phyloP scores from a whole-genome alignment of 2,329 filamentous ascomycete species.

The Magnaporthiopsis rhizophila region DNA sequence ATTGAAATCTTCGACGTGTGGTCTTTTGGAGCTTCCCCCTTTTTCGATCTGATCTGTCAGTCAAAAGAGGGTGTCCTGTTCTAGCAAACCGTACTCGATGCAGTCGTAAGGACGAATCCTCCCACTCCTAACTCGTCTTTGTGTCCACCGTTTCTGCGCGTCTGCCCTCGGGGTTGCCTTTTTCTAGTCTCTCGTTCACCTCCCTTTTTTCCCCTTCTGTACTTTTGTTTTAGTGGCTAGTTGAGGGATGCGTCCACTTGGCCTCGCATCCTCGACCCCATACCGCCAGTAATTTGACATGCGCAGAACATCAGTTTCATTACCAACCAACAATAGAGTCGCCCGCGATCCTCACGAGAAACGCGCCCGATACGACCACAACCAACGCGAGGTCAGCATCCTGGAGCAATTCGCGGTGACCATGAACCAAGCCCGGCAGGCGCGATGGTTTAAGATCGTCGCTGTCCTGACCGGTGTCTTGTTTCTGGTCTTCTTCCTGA shows the following conservation, averaged over 20 bases:
- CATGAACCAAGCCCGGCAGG: slow-evolving; percentile 57
- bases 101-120: background rate
- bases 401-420: slow-evolving; percentile 47
- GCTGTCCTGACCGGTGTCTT: slow-evolving; percentile 53
- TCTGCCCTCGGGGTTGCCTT: background rate
- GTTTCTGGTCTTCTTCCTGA: slow-evolving; percentile 56
- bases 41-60: background rate
- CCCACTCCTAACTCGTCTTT: background rate
- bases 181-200: background rate
- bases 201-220: background rate
- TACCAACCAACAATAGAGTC: slow-evolving; percentile 49
- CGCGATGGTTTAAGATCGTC: slow-evolving; percentile 58
- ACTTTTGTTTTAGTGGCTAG: background rate
- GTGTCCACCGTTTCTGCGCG: background rate
- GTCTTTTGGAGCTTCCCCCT: background rate
- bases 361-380: slow-evolving; percentile 48
- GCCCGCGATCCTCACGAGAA: slow-evolving; percentile 59
- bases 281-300: slow-evolving; percentile 27
- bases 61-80: background rate
- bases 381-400: slow-evolving; percentile 36
- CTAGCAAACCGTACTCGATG: background rate
- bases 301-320: slow-evolving; percentile 58
- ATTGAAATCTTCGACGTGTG: background rate
- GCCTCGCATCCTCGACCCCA: slow-evolving; percentile 5
- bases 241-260: slow-evolving; percentile 5